Evolutionary conservation across 805 yeast genomes (phyloP), one percentile per base, ranked within the genome.

Genomic region (Barnettozyma salicaria): DNA sequence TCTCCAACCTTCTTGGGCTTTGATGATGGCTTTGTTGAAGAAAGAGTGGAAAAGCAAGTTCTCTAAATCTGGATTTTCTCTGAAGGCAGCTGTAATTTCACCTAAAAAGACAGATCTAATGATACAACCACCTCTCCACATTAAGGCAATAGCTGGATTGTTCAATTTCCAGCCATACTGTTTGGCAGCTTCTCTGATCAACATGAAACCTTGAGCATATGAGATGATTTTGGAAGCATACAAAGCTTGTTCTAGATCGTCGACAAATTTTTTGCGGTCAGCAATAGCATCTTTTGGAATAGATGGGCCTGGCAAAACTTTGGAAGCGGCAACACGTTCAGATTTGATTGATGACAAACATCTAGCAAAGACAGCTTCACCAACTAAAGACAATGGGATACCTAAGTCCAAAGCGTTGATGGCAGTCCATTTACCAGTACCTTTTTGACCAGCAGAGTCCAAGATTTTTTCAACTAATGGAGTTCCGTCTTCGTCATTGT

Each of bases 121-220:
- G 68, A 90, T 90, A 78, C 98, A 90, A 58, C 98, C 98, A 74
- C 98, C 98, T 78, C 98, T 82, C 98, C 98, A 90, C 97, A 90
- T 90, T 59, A 92, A 78, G 55, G 97, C 97, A 58, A 92, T 92
- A 43, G 95, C 92, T 56, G 97, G 96, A 80, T 86, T 84, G 82
- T 90, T 92, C 64, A 90, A 76, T 68, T 85, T 80, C 98, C 98
- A 90, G 60, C 80, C 80, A 77, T 87, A 90, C 66, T 87, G 95
- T 69, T 77, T 81, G 53, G 96, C 97, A 55, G 97, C 97, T 70
- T 90, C 96, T 67, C 94, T 86, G 71, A 90, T 88, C 64, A 90
- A 78, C 97, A 90, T 92, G 85, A 90, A 90, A 66, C 98, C 98
- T 76, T 90, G 98, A 54, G 97, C 95, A 67, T 90, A 90, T 28